A percentile compares a stretch with the other conserved stretches of the same genome.
Conservation (phyloP, 2,329 filamentous ascomycete genomes). For the Neonectria sp. region DNA sequence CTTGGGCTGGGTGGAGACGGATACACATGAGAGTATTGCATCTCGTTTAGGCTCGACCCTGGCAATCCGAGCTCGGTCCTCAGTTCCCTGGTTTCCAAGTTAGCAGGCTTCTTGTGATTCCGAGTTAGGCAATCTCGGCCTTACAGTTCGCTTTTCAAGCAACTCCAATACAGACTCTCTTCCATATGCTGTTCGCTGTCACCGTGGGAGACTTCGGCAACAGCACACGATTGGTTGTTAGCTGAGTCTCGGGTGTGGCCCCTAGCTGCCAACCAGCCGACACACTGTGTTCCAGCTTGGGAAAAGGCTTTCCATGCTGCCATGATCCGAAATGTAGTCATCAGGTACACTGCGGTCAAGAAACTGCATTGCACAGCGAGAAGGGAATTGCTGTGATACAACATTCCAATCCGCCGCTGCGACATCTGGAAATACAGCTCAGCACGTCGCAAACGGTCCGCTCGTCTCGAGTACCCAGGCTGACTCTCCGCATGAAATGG, state of each 20-base stretch:
- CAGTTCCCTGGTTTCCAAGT: slow-evolving; percentile 32
- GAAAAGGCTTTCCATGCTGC: slow-evolving; percentile 42
- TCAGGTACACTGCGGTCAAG: slow-evolving; percentile 41
- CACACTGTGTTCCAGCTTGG: slow-evolving; percentile 31
- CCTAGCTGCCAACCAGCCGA: slow-evolving; percentile 20
- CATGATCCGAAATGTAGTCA: slow-evolving; percentile 38
- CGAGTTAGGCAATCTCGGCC: slow-evolving; percentile 2
- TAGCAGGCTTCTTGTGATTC: neutral
- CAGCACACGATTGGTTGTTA: slow-evolving; percentile 1
- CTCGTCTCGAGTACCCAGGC: slow-evolving; percentile 26
- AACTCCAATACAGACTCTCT: slow-evolving; percentile 47
- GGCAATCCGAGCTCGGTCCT: slow-evolving; percentile 39
- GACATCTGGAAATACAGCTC: slow-evolving; percentile 40
- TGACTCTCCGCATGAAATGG: slow-evolving; percentile 18
- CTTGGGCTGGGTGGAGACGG: slow-evolving; percentile 37
- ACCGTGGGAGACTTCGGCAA: neutral
- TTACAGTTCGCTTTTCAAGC: slow-evolving; percentile 44
- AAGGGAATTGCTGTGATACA: slow-evolving; percentile 40
- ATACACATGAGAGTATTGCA: slow-evolving; percentile 40
- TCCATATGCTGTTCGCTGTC: slow-evolving; percentile 36
- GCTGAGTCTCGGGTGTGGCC: slow-evolving; percentile 7
- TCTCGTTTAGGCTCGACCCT: slow-evolving; percentile 40
- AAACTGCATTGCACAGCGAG: slow-evolving; percentile 40
- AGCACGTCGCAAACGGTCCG: slow-evolving; percentile 27
- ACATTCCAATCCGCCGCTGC: slow-evolving; percentile 40